Conservation (phyloP, 2,329 filamentous ascomycete species). For the Periconia sp. region DNA sequence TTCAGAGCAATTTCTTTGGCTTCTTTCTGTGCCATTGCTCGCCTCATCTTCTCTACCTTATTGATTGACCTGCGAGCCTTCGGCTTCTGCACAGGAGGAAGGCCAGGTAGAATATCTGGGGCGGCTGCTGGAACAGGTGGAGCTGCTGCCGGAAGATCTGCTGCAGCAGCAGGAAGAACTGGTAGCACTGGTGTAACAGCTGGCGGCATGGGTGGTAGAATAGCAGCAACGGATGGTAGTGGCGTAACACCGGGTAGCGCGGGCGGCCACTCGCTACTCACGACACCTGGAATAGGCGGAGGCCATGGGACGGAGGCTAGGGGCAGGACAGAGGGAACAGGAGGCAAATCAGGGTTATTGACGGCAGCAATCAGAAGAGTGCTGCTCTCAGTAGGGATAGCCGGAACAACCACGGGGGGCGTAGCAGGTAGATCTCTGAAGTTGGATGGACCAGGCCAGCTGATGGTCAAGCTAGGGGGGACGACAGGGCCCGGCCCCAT, state of each 20-base stretch:
- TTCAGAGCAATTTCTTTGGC: not conserved
- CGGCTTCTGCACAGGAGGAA: no score
- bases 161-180: no score
- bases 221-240: no score
- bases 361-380: not conserved
- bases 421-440: not conserved
- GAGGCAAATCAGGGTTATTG: not conserved
- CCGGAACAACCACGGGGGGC: not conserved
- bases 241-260: constrained; percentile 1
- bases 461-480: constrained; percentile 12
- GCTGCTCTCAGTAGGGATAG: no score
- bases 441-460: constrained; percentile 17
- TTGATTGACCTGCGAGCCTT: not conserved
- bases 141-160: not conserved
- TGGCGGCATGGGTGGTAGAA: no score
- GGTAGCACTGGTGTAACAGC: no score
- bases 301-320: not conserved
- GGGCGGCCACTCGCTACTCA: constrained; percentile 2
- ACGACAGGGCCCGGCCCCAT: constrained; percentile 25
- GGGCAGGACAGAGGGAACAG: not conserved
- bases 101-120: no score
- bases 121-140: no score
- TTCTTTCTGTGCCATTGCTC: not conserved
- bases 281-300: constrained; percentile 2
- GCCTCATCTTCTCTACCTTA: constrained; percentile 2